Evolutionary conservation across 2,329 filamentous ascomycete genomes (phyloP), one percentile per base, ranked within the genome.

Genomic region (Colletotrichum destructivum): DNA sequence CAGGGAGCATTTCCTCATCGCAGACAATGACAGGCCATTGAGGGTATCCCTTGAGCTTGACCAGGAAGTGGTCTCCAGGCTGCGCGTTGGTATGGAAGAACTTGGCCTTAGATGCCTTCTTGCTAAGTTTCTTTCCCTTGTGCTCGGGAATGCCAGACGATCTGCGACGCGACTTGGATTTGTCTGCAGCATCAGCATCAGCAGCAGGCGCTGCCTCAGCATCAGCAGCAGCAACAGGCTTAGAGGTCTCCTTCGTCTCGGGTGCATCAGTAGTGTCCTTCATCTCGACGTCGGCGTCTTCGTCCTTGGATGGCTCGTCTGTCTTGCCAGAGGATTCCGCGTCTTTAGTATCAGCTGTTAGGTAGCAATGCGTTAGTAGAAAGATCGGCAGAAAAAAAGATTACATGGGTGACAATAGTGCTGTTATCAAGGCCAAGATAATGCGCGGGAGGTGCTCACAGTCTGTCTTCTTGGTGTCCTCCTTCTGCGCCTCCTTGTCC

Each of bases 11-110:
- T 73, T 92, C 91, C 82, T 99, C 96, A 80, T 98, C 95, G 81
- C 94, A 96, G 77, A 99, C 91, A 79, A 99, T 93, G 66, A 94
- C 92, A 18, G 96, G 96, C 96, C 96, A 99, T 49, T 94, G 92
- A 42, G 96, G 94, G 82, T 94, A 97, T 72, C 96, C 96, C 87
- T 97, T 98, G 82, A 99, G 91, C 82, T 95, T 94, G 75, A 97
- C 94, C 79, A 97, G 91, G 84, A 93, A 98, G 83, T 95, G 93
- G 78, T 98, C 93, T 76, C 97, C 96, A 5, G 96, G 94, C 85
- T 97, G 88, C 74, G 94, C 95, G 79, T 98, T 90, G 64, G 94
- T 87, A 76, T 94, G 89, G 55, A 88, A 88, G 74, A 93, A 87
- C 79, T 92, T 91, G 73, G 88, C 87, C 83, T 91, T 92, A 59